Base-by-base conservation (phyloP, 2,329 filamentous ascomycete species). In the Cryphonectria naterciae region DNA sequence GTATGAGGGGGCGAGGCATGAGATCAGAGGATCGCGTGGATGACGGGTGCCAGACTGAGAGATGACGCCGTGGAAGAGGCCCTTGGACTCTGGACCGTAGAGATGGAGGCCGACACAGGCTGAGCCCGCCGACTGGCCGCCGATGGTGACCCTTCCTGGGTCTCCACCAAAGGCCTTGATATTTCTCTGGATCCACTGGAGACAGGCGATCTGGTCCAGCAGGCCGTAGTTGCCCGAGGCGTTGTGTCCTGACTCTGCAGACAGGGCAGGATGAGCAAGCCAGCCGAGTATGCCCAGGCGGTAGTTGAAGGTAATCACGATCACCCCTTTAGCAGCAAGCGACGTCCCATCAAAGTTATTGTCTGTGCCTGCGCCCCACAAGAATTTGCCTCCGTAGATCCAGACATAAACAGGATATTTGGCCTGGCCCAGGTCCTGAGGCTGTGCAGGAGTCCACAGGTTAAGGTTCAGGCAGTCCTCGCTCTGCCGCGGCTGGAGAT, bases 401-500 rank as follows among this genome's bases (percentile, higher is more conserved):
- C 61, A 63, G 15, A 63, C 61, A 41, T 63, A 63, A 11, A 63
- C 61, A 37, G 61, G 61, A 43, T 39, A 63, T 15, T 22, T 41
- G 61, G 61, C 19, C 37, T 63, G 32, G 37, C 61, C 61, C 19
- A 41, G 35, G 0, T 78, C 78, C 0, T 82, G 86, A 1, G 85
- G 85, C 17, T 82, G 78, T 1, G 83, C 85, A 0, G 91, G 88
- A 0, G 90, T 88, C 75, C 87, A 90, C 13, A 91, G 83, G 68
- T 91, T 86, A 15, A 93, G 81, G 73, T 91, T 91, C 2, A 95
- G 84, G 76, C 93, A 95, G 74, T 93, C 90, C 76, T 92, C 91
- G 63, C 75, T 77, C 62, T 79, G 75, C 13, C 73, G 72, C 68
- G 72, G 75, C 61, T 63, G 19, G 13, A 17, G 17, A 8, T 41